Evolutionary conservation across 164 flowering plant genomes (phyloP), one percentile per base, ranked within the genome.

Genomic region (Taxillus chinensis): DNA sequence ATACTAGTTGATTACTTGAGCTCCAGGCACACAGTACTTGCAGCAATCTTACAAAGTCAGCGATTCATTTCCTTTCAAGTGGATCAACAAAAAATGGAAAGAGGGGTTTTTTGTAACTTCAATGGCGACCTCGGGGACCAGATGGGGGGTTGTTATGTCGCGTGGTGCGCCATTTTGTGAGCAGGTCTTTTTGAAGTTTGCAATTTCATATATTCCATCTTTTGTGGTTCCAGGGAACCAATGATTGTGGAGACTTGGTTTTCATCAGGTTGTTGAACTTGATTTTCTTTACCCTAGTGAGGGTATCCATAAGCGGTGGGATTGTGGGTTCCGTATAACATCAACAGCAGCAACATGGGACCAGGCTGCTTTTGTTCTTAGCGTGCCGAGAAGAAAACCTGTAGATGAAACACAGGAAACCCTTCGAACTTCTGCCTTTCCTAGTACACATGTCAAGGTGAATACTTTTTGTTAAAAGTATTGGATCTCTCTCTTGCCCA

Each of bases 131-230:
- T 75, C 92, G 10, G 89, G 86, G 27, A 76, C 74, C 55, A 77
- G 85, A 48, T 88, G 95, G 95, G 95, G 73, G 49, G 79, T 88
- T 57, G 92, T 88, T 14, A 88, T 88, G 95, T 88, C 95, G 53
- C 86, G 95, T 39, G 84, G 81, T 69, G 78, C 92, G 12, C 84
- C 81, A 64, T 88, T 77, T 68, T 68, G 82, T 50, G 84, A 84
- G 39, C 95, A 88, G 90, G 95, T 88, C 12, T 54, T 58, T 39
- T 61, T 40, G 61, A 9, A 53, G 59, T 45, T 3, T 8, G 27
- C 39, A 3, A 57, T 48, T 57, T 61, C 5, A 5, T 2, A 38
- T 0, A 5, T 17, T 39, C 39, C 10, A 4, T 57, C 9, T 9
- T n/a, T 41, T 12, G 16, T 51, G n/a, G 51, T 15, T 8, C 7